Conservation (phyloP, 2,329 filamentous ascomycete genomes). For the Hortaea werneckii region DNA sequence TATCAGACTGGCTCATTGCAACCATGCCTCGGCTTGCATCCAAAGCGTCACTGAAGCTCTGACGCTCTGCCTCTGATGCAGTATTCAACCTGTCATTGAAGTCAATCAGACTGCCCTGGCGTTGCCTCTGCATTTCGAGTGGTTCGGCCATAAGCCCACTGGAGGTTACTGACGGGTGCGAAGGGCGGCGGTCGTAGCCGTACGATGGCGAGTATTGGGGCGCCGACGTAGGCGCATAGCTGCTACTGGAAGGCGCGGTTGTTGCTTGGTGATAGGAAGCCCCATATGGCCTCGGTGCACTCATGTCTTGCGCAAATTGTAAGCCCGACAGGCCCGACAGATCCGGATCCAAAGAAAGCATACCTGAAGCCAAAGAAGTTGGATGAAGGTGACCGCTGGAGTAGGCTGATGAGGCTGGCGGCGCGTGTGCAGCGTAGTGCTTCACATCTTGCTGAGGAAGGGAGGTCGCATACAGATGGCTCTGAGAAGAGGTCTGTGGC, state of each 20-base stretch:
- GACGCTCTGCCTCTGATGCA: conserved; percentile 45
- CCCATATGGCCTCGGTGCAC: conserved; percentile 57
- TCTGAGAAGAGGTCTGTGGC: conserved; percentile 44
- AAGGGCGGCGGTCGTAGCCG: conserved; percentile 59
- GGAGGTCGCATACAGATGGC: conserved; percentile 56
- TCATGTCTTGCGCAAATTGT: conserved; percentile 62
- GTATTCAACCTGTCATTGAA: conserved; percentile 47
- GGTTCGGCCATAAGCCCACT: conserved; percentile 39
- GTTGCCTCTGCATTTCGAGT: conserved; percentile 37
- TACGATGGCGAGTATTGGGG: conserved; percentile 61
- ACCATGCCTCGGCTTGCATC: conserved; percentile 93
- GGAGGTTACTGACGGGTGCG: conserved; percentile 69
- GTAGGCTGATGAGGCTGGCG: conserved; percentile 38
- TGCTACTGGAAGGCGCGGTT: conserved; percentile 53
- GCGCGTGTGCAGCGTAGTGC: conserved; percentile 20
- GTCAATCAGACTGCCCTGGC: conserved; percentile 57
- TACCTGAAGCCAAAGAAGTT: conserved; percentile 58
- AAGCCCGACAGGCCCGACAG: conserved; percentile 55
- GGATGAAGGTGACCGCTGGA: conserved; percentile 63
- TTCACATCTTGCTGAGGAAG: conserved; percentile 45
- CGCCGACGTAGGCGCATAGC: conserved; percentile 57
- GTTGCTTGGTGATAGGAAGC: conserved; percentile 63
- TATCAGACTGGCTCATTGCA: conserved; percentile 76
- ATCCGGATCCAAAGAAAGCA: conserved; percentile 51
- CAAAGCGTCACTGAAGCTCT: conserved; percentile 77